Evolutionary conservation across 805 yeast genomes (phyloP).

Genomic region (Ogataea trehalophila): DNA sequence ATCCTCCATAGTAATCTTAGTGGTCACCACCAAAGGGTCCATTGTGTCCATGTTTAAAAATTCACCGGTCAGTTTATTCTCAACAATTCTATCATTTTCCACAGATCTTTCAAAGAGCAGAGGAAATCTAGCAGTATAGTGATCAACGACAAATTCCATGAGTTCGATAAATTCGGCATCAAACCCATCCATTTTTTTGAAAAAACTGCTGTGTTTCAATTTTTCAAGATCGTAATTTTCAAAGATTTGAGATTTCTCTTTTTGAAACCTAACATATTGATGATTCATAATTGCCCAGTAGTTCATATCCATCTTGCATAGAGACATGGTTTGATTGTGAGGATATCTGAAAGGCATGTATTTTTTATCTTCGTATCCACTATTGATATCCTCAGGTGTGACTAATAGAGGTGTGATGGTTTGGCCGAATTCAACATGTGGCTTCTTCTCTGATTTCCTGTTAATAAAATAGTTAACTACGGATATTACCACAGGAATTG

Average conservation of each 20-base stretch:
- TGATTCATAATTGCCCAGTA: constrained; percentile 48
- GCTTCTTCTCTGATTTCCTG: neutral
- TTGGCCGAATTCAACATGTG: constrained; percentile 10
- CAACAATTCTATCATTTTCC: constrained; percentile 29
- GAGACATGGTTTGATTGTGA: constrained; percentile 49
- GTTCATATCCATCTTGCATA: constrained; percentile 43
- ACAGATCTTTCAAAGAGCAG: constrained; percentile 30
- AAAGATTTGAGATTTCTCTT: constrained; percentile 37
- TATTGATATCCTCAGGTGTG: constrained; percentile 14
- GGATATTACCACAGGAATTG: constrained; percentile 9
- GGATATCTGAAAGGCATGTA: constrained; percentile 55
- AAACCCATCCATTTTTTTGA: constrained; percentile 30
- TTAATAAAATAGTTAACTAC: constrained; percentile 1
- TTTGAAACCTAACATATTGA: constrained; percentile 39
- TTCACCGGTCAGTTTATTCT: constrained; percentile 40
- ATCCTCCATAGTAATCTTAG: constrained; percentile 48
- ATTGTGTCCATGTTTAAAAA: constrained; percentile 38
- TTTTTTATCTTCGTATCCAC: constrained; percentile 34
- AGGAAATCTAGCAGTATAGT: constrained; percentile 41
- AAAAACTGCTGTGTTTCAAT: constrained; percentile 35
- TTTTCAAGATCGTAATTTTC: constrained; percentile 33
- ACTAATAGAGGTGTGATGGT: constrained; percentile 13
- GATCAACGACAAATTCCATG: constrained; percentile 38
- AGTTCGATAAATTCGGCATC: constrained; percentile 39
- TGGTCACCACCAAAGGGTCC: constrained; percentile 40